A percentile compares a stretch with the other conserved stretches of the same genome.
Conservation (phyloP, 805 yeast species). For the Candida awuae region DNA sequence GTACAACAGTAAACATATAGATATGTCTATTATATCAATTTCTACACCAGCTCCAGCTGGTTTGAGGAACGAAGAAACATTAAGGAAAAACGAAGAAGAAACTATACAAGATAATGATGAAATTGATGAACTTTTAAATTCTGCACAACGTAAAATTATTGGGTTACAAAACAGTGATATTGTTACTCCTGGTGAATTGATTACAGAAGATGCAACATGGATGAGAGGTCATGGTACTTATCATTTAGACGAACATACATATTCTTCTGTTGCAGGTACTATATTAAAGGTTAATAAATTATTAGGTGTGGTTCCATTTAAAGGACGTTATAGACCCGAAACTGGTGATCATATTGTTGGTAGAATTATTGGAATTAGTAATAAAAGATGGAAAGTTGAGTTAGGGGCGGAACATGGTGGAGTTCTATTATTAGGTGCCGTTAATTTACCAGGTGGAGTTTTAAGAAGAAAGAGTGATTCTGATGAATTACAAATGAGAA, state of each 20-base stretch:
- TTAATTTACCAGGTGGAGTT: conserved; percentile 95
- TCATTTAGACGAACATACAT: conserved; percentile 63
- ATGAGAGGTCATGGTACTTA: conserved; percentile 99
- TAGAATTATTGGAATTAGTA: conserved; percentile 87
- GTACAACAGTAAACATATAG: too few species aligned
- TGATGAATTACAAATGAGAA: conserved; percentile 95
- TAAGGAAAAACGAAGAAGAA: background rate
- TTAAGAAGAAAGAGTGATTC: conserved; percentile 87
- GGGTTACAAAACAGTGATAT: conserved; percentile 26
- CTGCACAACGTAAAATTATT: conserved; percentile 5
- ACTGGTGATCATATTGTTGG: conserved; percentile 97
- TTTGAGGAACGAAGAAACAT: background rate
- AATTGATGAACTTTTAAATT: conserved; percentile 10
- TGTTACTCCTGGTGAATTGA: conserved; percentile 92
- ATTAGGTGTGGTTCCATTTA: conserved; percentile 74
- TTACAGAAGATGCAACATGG: conserved; percentile 95
- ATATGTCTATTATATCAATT: conserved; percentile 24
- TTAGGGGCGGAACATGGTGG: conserved; percentile 95
- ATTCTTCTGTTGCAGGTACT: conserved; percentile 88
- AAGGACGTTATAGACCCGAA: conserved; percentile 86
- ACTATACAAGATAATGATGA: conserved; percentile 6
- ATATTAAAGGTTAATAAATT: conserved; percentile 80
- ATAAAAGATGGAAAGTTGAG: conserved; percentile 93
- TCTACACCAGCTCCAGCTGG: conserved; percentile 17
- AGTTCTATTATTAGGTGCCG: conserved; percentile 85